A percentile compares a stretch with the other conserved stretches of the same genome.
Evolutionary conservation across 83 land plant genomes (phyloP).

Genomic region (Thuja plicata): DNA sequence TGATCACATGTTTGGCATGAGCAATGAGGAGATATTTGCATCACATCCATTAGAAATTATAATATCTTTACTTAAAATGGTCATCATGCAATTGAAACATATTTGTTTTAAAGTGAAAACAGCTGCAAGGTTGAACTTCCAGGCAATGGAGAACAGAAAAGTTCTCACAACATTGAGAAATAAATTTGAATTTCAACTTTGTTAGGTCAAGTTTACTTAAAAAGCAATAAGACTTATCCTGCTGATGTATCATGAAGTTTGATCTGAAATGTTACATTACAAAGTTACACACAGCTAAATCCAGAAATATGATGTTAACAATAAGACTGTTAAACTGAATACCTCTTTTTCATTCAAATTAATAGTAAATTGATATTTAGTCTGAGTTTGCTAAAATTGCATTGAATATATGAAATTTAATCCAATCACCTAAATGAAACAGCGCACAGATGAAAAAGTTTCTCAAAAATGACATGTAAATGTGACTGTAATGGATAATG

Average conservation of each 20-base stretch:
- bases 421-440: background rate
- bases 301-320: no score
- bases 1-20: background rate
- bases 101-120: background rate
- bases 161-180: background rate
- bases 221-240: background rate
- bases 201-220: background rate
- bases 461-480: background rate
- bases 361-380: background rate
- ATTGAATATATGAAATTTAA: background rate
- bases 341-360: background rate
- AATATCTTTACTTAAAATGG: background rate
- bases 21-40: background rate
- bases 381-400: background rate
- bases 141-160: background rate
- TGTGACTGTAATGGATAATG: background rate
- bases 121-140: background rate
- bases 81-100: background rate
- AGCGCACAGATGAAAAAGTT: background rate
- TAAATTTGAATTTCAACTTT: background rate
- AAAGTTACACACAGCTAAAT: no score
- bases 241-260: no score
- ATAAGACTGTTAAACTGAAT: background rate
- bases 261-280: no score
- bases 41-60: background rate